A percentile compares a stretch with the other conserved stretches of the same genome.
These are phyloP conservation scores for Lolium perenne DNA, from an alignment of 176 grass and related monocot genomes.

Conservation along the genomic window DNA sequence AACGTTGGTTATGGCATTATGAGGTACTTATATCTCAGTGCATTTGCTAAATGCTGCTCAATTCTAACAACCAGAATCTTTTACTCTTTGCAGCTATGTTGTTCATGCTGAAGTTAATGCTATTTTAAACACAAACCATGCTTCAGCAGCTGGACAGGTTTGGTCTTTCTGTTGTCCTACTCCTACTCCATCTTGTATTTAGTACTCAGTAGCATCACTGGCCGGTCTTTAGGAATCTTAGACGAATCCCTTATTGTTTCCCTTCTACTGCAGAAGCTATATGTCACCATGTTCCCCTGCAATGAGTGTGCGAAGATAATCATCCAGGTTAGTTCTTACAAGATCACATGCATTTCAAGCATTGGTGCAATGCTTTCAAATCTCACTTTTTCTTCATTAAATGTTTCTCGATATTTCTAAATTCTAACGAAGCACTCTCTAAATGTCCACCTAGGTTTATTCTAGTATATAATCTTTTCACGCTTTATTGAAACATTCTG, in stretches of 20 bases:
- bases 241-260: slow-evolving; percentile 10
- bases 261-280: slow-evolving; percentile 79
- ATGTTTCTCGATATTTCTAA: not conserved
- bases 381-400: slow-evolving; percentile 18
- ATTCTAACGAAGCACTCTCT: not conserved
- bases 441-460: slow-evolving; percentile 10
- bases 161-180: slow-evolving; percentile 18
- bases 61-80: slow-evolving; percentile 33
- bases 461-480: not conserved
- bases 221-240: slow-evolving; percentile 6
- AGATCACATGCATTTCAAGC: not conserved
- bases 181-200: not conserved
- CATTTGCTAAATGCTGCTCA: slow-evolving; percentile 3
- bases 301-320: slow-evolving; percentile 99
- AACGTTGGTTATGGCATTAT: slow-evolving; percentile 26
- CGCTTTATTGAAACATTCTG: not conserved
- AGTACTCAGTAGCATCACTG: not conserved
- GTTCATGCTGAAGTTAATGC: slow-evolving; percentile 99
- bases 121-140: slow-evolving; percentile 98
- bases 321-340: slow-evolving; percentile 71
- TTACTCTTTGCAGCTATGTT: slow-evolving; percentile 69
- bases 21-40: slow-evolving; percentile 12
- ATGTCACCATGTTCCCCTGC: slow-evolving; percentile 98
- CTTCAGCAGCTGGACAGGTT: slow-evolving; percentile 96
- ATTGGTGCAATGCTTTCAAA: not conserved